Evolutionary conservation across 2,329 filamentous ascomycete genomes (phyloP).

Genomic region (Fusarium incarnatum): DNA sequence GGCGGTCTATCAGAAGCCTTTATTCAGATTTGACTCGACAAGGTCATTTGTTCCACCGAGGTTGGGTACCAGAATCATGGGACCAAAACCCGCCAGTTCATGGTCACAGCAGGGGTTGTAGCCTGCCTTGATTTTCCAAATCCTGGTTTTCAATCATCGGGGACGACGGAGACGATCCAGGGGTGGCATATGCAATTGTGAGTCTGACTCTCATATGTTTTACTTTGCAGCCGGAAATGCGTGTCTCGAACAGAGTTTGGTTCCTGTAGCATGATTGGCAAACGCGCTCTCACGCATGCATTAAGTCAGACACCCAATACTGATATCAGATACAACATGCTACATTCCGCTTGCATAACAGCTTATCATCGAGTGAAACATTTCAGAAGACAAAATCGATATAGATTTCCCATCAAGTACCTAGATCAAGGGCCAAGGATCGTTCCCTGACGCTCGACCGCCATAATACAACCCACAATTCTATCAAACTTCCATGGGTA

Average conservation of each 20-base stretch:
- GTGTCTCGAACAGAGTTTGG: background rate
- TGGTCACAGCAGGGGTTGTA: slow-evolving; percentile 27
- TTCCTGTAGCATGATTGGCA: background rate
- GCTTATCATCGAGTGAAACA: background rate
- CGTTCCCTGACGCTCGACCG: slow-evolving; percentile 8
- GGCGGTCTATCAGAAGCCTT: background rate
- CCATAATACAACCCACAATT: slow-evolving; percentile 19
- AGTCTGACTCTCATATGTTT: background rate
- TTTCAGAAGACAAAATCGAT: slow-evolving; percentile 15
- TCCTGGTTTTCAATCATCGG: slow-evolving; percentile 8
- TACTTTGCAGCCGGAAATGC: background rate
- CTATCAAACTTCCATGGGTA: slow-evolving; percentile 27
- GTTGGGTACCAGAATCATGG: slow-evolving; percentile 1
- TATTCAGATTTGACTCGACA: background rate
- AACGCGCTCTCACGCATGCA: background rate
- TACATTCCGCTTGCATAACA: slow-evolving; percentile 10
- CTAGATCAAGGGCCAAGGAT: background rate
- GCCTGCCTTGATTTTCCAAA: slow-evolving; percentile 13
- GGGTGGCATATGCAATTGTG: slow-evolving; percentile 8
- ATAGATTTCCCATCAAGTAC: slow-evolving; percentile 7
- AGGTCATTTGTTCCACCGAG: slow-evolving; percentile 15
- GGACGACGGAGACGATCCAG: slow-evolving; percentile 18
- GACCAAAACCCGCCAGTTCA: slow-evolving; percentile 4
- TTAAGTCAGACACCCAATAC: background rate
- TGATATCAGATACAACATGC: background rate